Conservation (phyloP, 805 yeast species). For the Lachancea nothofagi region DNA sequence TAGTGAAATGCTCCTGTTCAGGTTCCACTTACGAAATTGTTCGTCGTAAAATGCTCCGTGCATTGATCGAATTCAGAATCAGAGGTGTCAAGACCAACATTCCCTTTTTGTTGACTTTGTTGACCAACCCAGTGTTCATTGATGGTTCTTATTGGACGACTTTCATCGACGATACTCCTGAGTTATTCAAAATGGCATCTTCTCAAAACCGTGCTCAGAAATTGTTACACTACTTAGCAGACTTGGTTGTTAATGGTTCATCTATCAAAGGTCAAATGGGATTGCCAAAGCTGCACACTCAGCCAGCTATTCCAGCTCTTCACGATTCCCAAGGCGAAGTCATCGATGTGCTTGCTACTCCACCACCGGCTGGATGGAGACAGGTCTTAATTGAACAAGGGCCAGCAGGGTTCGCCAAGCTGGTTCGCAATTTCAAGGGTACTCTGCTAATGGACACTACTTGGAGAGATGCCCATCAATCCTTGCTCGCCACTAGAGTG, state of each 20-base stretch:
- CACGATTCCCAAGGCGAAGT: conserved; percentile 55
- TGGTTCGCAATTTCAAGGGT: conserved; percentile 79
- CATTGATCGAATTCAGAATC: conserved; percentile 94
- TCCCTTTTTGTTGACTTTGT: conserved; percentile 85
- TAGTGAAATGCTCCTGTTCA: conserved; percentile 95
- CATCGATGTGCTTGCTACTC: conserved; percentile 50
- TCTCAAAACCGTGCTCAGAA: conserved; percentile 98
- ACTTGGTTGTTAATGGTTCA: conserved; percentile 91
- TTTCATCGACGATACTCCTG: conserved; percentile 96
- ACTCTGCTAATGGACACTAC: conserved; percentile 96
- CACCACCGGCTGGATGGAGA: conserved; percentile 79
- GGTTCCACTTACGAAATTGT: conserved; percentile 96
- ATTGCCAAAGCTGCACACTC: conserved; percentile 70
- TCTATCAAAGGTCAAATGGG: conserved; percentile 95
- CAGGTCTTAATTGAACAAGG: conserved; percentile 78
- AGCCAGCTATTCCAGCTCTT: conserved; percentile 70
- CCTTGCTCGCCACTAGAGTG: conserved; percentile 92
- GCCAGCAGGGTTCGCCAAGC: conserved; percentile 83
- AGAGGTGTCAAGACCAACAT: conserved; percentile 99
- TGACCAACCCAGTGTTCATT: conserved; percentile 86
- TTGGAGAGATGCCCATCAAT: conserved; percentile 99
- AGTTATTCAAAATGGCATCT: conserved; percentile 86
- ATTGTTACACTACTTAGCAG: conserved; percentile 84
- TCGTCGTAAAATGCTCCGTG: conserved; percentile 94
- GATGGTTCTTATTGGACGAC: conserved; percentile 95